phyloP scores from a whole-genome alignment of 345 rosid species.

The Camelina hispida region DNA sequence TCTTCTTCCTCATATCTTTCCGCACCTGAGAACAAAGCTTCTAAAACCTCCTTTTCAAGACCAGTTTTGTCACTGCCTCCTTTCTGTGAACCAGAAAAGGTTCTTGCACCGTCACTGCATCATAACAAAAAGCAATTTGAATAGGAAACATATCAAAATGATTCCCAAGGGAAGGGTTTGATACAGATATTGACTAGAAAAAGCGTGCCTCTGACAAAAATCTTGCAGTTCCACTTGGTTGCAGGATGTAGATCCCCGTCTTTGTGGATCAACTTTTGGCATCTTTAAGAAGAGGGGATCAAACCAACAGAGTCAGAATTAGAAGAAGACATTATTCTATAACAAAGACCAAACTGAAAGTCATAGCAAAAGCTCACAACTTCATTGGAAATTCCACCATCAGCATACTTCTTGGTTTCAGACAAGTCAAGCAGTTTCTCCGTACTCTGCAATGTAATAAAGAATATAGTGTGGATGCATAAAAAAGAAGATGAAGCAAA shows the following conservation, averaged over 20 bases:
- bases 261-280: constrained; percentile 37
- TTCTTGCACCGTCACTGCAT: constrained; percentile 49
- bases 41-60: constrained; percentile 57
- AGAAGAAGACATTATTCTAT: constrained; percentile 7
- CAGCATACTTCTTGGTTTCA: constrained; percentile 48
- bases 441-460: constrained; percentile 50
- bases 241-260: constrained; percentile 33
- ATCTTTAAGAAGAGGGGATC: constrained; percentile 38
- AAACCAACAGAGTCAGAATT: constrained; percentile 29
- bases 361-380: constrained; percentile 43
- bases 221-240: constrained; percentile 38
- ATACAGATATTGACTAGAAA: constrained; percentile 17
- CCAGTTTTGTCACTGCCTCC: constrained; percentile 40
- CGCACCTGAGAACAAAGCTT: constrained; percentile 51
- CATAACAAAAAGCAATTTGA: constrained; percentile 22
- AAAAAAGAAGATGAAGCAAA: constrained; percentile 21
- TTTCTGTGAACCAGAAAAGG: constrained; percentile 29
- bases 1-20: constrained; percentile 47
- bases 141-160: constrained; percentile 12
- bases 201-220: constrained; percentile 45
- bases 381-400: constrained; percentile 45
- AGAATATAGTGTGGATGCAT: constrained; percentile 28
- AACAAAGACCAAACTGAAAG: constrained; percentile 28
- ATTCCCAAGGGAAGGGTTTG: constrained; percentile 3
- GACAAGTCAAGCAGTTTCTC: constrained; percentile 57